These are phyloP conservation scores for Penicillium sp. DNA, from an alignment of 2,329 filamentous ascomycete genomes.

Conservation along the genomic window DNA sequence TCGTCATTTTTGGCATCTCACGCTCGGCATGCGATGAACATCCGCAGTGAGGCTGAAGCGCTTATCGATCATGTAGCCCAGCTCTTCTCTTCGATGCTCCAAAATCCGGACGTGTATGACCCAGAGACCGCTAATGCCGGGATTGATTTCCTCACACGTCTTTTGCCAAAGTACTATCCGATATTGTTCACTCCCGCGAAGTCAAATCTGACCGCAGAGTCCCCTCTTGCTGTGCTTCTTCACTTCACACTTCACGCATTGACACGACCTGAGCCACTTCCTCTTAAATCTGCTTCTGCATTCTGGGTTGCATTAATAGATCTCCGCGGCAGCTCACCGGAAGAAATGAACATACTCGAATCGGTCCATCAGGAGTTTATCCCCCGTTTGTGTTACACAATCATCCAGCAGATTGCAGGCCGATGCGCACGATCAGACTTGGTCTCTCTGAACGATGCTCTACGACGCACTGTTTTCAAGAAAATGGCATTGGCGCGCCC, in stretches of 20 bases:
- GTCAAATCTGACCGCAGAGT: slow-evolving; percentile 11
- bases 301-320: slow-evolving; percentile 38
- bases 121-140: slow-evolving; percentile 39
- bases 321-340: slow-evolving; percentile 21
- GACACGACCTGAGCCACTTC: slow-evolving; percentile 37
- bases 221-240: slow-evolving; percentile 29
- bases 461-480: slow-evolving; percentile 37
- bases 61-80: slow-evolving; percentile 35
- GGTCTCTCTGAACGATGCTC: slow-evolving; percentile 34
- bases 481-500: slow-evolving; percentile 34
- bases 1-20: slow-evolving; percentile 41
- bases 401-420: slow-evolving; percentile 37
- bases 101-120: slow-evolving; percentile 30
- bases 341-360: slow-evolving; percentile 21
- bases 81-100: slow-evolving; percentile 32
- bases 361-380: slow-evolving; percentile 30
- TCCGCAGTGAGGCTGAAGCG: slow-evolving; percentile 28
- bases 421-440: slow-evolving; percentile 40
- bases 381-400: slow-evolving; percentile 32
- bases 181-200: slow-evolving; percentile 32
- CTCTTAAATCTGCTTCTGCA: slow-evolving; percentile 39
- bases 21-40: slow-evolving; percentile 27
- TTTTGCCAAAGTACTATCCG: slow-evolving; percentile 36
- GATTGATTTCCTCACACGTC: slow-evolving; percentile 38
- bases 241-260: slow-evolving; percentile 37